Percentiles rank a stretch among this genome's conserved stretches.
Evolutionary conservation across 2,329 filamentous ascomycete species (phyloP).

Genomic region (Penicillium rolfsii): DNA sequence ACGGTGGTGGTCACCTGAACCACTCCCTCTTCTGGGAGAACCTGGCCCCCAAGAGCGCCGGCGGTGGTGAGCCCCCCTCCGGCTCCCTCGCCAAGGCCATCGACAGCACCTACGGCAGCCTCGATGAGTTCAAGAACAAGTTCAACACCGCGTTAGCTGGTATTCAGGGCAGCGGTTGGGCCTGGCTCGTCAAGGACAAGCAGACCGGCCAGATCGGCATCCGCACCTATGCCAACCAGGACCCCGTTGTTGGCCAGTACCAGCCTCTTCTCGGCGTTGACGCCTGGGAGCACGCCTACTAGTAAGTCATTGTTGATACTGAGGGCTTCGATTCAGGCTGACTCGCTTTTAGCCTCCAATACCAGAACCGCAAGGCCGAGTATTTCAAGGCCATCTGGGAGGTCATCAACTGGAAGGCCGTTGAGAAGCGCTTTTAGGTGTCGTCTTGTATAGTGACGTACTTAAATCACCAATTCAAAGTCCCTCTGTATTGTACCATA

Average conservation of each 20-base stretch:
- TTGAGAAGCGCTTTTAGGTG: constrained; percentile 71
- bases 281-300: constrained; percentile 96
- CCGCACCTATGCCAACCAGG: constrained; percentile 78
- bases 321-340: constrained; percentile 19
- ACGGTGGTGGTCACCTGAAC: constrained; percentile 66
- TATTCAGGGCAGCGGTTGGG: constrained; percentile 68
- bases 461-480: constrained; percentile 3
- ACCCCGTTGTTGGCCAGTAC: constrained; percentile 82
- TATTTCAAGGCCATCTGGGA: constrained; percentile 95
- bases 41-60: constrained; percentile 63
- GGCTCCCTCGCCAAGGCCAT: constrained; percentile 62
- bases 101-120: constrained; percentile 61
- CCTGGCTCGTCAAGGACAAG: constrained; percentile 65
- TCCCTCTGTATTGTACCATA: constrained; percentile 27
- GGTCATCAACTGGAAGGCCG: constrained; percentile 93
- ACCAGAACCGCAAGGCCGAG: constrained; percentile 95
- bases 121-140: constrained; percentile 64
- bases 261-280: constrained; percentile 85
- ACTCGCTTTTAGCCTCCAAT: constrained; percentile 66
- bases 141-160: constrained; percentile 67
- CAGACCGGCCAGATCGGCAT: constrained; percentile 61
- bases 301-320: constrained; percentile 52
- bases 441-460: constrained; percentile 12
- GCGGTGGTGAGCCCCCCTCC: constrained; percentile 65
- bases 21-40: constrained; percentile 71